Evolutionary conservation across 306 rosid species (phyloP).

Genomic region (Betula pendula): DNA sequence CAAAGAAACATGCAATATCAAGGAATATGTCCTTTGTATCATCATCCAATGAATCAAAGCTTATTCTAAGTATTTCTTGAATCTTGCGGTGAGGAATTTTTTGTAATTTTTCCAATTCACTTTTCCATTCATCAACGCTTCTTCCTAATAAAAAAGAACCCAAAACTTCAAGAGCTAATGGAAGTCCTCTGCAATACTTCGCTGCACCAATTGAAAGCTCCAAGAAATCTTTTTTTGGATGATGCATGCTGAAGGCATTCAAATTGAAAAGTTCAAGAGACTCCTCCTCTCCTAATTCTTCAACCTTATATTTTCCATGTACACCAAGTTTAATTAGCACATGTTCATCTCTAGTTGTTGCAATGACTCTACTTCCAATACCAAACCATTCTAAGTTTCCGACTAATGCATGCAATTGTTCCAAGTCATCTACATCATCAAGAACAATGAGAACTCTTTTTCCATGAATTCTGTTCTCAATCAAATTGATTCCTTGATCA

Average conservation of each 20-base stretch:
- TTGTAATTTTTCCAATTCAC: slow-evolving; percentile 27
- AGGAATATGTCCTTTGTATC: slow-evolving; percentile 34
- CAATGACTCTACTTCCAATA: slow-evolving; percentile 23
- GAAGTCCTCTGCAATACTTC: slow-evolving; percentile 38
- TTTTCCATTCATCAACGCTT: slow-evolving; percentile 25
- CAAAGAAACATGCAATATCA: slow-evolving; percentile 44
- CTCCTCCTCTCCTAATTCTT: slow-evolving; percentile 15
- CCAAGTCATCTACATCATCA: slow-evolving; percentile 12
- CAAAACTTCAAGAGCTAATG: slow-evolving; percentile 43
- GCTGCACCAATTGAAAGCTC: slow-evolving; percentile 11
- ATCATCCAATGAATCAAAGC: slow-evolving; percentile 25
- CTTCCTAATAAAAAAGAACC: slow-evolving; percentile 39
- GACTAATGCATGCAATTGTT: slow-evolving; percentile 6
- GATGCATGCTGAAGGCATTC: slow-evolving; percentile 27
- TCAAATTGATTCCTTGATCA: not conserved
- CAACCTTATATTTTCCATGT: not conserved
- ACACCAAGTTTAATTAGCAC: not conserved
- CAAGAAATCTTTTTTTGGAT: not conserved
- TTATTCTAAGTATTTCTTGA: slow-evolving; percentile 29
- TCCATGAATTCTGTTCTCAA: not conserved
- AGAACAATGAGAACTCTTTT: slow-evolving; percentile 20
- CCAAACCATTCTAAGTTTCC: slow-evolving; percentile 20
- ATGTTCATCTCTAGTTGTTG: slow-evolving; percentile 29
- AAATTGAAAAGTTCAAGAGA: slow-evolving; percentile 37
- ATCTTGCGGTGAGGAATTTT: slow-evolving; percentile 28